Percentiles rank a stretch among this genome's conserved stretches.
Evolutionary conservation across 2,329 filamentous ascomycete genomes (phyloP).

Genomic region (Fusarium drepaniforme): DNA sequence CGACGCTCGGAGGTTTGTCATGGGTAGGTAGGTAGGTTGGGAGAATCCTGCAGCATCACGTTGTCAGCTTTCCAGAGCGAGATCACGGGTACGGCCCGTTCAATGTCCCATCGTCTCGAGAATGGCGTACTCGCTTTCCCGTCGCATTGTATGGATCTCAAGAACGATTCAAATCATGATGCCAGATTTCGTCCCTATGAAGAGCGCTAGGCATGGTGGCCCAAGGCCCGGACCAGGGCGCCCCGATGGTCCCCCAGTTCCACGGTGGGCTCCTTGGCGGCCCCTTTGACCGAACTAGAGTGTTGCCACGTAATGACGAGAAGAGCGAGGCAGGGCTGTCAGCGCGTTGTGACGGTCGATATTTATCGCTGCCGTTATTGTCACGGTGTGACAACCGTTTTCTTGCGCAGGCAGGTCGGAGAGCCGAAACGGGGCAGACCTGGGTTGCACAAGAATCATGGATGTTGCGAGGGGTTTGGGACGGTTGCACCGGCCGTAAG

Average conservation of each 20-base stretch:
- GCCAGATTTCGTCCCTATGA: conserved; percentile 1
- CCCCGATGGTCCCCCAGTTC: conserved; percentile 35
- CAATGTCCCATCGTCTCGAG: conserved; percentile 1
- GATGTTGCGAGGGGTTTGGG: conserved; percentile 23
- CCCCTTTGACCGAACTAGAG: conserved; percentile 44
- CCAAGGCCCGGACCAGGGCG: conserved; percentile 32
- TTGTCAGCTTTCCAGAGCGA: conserved; percentile 5
- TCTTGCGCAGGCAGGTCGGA: not conserved
- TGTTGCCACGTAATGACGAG: conserved; percentile 46
- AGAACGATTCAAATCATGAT: conserved; percentile 13
- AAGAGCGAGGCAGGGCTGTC: conserved; percentile 33
- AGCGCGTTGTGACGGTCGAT: conserved; percentile 18
- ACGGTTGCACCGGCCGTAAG: conserved; percentile 24
- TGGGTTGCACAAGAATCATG: conserved; percentile 12
- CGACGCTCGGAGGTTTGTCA: conserved; percentile 37
- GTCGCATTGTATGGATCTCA: conserved; percentile 8
- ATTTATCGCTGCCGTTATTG: conserved; percentile 12
- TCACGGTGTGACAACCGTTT: conserved; percentile 16
- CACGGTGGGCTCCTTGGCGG: conserved; percentile 41
- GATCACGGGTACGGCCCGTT: not conserved
- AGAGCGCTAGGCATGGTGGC: conserved; percentile 17
- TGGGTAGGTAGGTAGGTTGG: conserved; percentile 18
- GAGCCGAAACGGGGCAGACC: conserved; percentile 4
- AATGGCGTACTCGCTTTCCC: not conserved
- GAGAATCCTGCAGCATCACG: conserved; percentile 22